Evolutionary conservation across 176 grass and related monocot species (phyloP).

Genomic region (Oryza officinalis): DNA sequence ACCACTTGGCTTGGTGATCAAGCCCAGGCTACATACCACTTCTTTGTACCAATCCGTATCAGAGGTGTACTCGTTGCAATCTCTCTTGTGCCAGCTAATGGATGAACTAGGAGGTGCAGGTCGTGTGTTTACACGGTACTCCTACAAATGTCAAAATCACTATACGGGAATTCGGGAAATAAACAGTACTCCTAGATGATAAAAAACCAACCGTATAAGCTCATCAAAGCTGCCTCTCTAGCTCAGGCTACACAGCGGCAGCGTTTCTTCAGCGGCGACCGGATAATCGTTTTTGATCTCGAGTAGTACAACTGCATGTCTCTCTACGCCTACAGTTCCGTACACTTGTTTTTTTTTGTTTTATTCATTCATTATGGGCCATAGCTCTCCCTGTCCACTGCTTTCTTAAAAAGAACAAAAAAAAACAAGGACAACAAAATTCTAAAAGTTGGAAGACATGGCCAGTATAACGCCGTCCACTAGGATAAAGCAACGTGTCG

Average conservation of each 20-base stretch:
- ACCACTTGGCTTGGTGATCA: background rate
- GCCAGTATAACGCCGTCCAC: background rate
- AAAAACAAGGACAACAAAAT: background rate
- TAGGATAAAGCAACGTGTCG: conserved; percentile 1
- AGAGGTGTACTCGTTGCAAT: no score
- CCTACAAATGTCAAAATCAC: background rate
- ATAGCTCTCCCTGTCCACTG: background rate
- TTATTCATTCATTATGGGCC: background rate
- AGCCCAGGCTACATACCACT: background rate
- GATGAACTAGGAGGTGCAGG: background rate
- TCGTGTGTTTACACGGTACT: background rate
- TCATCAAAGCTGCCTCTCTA: background rate
- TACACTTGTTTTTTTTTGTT: background rate
- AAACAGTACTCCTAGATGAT: background rate
- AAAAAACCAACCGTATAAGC: background rate
- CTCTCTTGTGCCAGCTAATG: background rate
- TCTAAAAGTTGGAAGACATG: background rate
- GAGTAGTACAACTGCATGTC: background rate
- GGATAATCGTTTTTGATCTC: background rate
- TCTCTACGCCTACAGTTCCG: background rate
- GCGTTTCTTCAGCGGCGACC: background rate
- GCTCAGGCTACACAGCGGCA: background rate
- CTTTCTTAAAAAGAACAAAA: background rate
- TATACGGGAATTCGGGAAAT: background rate
- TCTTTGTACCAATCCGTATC: no score